phyloP scores from a whole-genome alignment of 805 yeast species.

The Zygotorulaspora chibaensis region DNA sequence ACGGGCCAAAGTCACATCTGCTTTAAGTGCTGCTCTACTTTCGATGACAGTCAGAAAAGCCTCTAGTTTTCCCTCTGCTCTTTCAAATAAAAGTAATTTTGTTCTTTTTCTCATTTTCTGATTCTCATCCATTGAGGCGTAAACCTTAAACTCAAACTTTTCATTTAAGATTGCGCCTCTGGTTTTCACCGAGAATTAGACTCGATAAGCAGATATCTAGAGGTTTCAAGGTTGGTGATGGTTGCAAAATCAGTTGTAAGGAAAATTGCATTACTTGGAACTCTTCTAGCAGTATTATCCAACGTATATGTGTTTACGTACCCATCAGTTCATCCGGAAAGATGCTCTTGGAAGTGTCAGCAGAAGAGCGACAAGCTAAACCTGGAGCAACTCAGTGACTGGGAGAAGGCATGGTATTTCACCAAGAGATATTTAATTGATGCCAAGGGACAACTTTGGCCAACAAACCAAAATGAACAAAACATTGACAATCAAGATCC shows the following conservation, averaged over 20 bases:
- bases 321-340: slow-evolving; percentile 53
- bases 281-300: slow-evolving; percentile 40
- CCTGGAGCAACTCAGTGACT: slow-evolving; percentile 4
- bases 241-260: slow-evolving; percentile 15
- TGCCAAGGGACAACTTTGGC: slow-evolving; percentile 22
- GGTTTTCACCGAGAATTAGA: too few species aligned
- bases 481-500: slow-evolving; percentile 16
- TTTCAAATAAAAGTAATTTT: too few species aligned
- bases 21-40: too few species aligned
- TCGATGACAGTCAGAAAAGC: too few species aligned
- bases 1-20: too few species aligned
- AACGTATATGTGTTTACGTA: slow-evolving; percentile 71
- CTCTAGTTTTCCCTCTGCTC: too few species aligned
- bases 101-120: too few species aligned
- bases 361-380: slow-evolving; percentile 9
- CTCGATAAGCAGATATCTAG: not conserved
- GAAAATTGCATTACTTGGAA: slow-evolving; percentile 22
- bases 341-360: slow-evolving; percentile 57
- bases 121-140: too few species aligned
- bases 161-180: too few species aligned
- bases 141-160: too few species aligned
- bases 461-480: slow-evolving; percentile 4
- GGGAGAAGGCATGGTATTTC: slow-evolving; percentile 27
- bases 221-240: slow-evolving; percentile 4
- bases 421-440: slow-evolving; percentile 29